Base-by-base conservation (phyloP, 352 stramenopile species). In the Phytophthora fragariae region DNA sequence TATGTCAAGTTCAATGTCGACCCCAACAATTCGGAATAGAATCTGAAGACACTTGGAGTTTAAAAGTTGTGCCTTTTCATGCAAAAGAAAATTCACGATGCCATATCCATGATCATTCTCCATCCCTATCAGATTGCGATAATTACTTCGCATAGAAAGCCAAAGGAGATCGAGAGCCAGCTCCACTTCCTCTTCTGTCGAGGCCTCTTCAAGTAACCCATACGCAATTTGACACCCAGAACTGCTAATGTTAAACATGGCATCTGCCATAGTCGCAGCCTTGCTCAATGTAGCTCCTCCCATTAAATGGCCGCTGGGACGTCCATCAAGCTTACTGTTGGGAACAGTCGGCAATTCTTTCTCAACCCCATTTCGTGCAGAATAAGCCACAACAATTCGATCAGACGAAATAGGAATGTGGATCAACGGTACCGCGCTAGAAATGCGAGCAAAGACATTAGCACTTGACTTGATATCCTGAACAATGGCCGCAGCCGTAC, bases 81-180 rank as follows among this genome's bases (percentile, higher is more conserved):
- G 87, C 10, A 94, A 68, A 9, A 94, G 62, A 53, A 70, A 89
- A 50, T 92, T 92, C 21, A 94, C 72, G 31, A 94, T 77, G 2
- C 86, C 85, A 62, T 94, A 94, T 1, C 87, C 87, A 61, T 89
- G 83, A 59, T 94, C 87, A n/a, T 79, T 57, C 39, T 92, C 85
- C 83, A 94, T 91, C 3, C 82, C 82, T 8, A 71, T 54, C 10
- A 92, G 58, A 57, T 91, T 92, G 17, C 68, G 65, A 5, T 72
- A 39, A 14, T 88, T 78, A 19, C 70, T 74, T 35, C 62, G 67
- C 52, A 89, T 79, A 12, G 77, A 46, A 17, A 75, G 57, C 50
- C 59, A 68, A 2, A 94, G 62, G 10, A 94, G 31, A 14, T 78
- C 68, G 31, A 92, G 70, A n/a, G 73, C 55, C 9, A 81, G 47